phyloP scores from a whole-genome alignment of 495 filamentous ascomycete genomes.

The Opeltia flavorubescens region DNA sequence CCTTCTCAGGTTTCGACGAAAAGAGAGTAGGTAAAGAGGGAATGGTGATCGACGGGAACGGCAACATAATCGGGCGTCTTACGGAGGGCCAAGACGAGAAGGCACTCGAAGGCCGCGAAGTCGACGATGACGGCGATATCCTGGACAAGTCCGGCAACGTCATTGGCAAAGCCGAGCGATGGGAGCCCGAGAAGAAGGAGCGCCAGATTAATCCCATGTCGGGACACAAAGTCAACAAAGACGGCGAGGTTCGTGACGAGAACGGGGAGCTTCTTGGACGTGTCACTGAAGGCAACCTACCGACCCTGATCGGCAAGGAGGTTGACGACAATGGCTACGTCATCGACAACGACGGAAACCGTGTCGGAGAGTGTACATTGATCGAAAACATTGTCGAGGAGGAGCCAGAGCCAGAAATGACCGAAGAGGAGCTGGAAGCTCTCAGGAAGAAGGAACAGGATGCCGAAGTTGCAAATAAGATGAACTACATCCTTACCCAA shows the following conservation, averaged over 20 bases:
- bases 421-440: slow-evolving; percentile 36
- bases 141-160: slow-evolving; percentile 70
- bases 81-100: slow-evolving; percentile 53
- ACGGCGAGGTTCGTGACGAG: slow-evolving; percentile 69
- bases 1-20: slow-evolving; percentile 64
- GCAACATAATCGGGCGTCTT: slow-evolving; percentile 59
- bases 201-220: slow-evolving; percentile 54
- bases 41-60: slow-evolving; percentile 45
- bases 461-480: slow-evolving; percentile 61
- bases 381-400: slow-evolving; percentile 56
- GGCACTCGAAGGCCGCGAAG: slow-evolving; percentile 54
- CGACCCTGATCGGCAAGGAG: slow-evolving; percentile 56
- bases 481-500: slow-evolving; percentile 57
- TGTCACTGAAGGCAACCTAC: slow-evolving; percentile 59
- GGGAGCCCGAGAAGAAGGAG: slow-evolving; percentile 64
- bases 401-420: slow-evolving; percentile 25
- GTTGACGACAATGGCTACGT: slow-evolving; percentile 83
- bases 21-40: slow-evolving; percentile 65
- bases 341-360: slow-evolving; percentile 66
- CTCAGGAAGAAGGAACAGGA: slow-evolving; percentile 50
- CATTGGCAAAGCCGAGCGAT: slow-evolving; percentile 69
- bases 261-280: slow-evolving; percentile 72
- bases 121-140: slow-evolving; percentile 76
- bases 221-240: slow-evolving; percentile 63
- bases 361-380: slow-evolving; percentile 66